Evolutionary conservation across 805 yeast genomes (phyloP).

Genomic region (Metschnikowia koreensis): DNA sequence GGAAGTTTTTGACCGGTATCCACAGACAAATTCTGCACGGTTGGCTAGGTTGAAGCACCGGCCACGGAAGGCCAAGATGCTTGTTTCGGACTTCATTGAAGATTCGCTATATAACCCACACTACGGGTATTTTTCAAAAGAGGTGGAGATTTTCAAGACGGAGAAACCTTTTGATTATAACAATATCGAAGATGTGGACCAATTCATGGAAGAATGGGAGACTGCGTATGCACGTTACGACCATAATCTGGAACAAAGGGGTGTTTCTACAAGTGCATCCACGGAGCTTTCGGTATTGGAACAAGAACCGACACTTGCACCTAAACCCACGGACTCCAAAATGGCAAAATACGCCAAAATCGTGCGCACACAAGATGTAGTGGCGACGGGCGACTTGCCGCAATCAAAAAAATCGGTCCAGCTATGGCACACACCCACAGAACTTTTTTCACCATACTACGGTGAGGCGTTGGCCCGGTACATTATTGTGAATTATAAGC

Average conservation of each 20-base stretch:
- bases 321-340: constrained; percentile 9
- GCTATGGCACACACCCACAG: constrained; percentile 90
- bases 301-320: constrained; percentile 10
- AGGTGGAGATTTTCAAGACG: constrained; percentile 74
- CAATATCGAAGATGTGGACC: constrained; percentile 59
- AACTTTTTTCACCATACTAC: constrained; percentile 77
- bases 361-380: constrained; percentile 23
- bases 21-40: constrained; percentile 32
- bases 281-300: constrained; percentile 4
- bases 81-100: constrained; percentile 77
- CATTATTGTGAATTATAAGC: constrained; percentile 65
- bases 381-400: constrained; percentile 15
- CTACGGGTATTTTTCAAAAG: constrained; percentile 79
- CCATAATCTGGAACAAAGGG: constrained; percentile 1
- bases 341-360: constrained; percentile 29
- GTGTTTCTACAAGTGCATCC: neutral
- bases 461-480: constrained; percentile 86
- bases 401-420: constrained; percentile 48
- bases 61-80: constrained; percentile 66
- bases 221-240: constrained; percentile 57
- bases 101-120: constrained; percentile 78
- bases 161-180: constrained; percentile 62
- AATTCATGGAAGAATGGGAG: constrained; percentile 68
- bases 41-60: constrained; percentile 38
- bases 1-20: constrained; percentile 37